Evolutionary conservation across 1,284 basidiomycete genomes (phyloP), one percentile per base, ranked within the genome.

Genomic region (Fomitopsis pinicola): DNA sequence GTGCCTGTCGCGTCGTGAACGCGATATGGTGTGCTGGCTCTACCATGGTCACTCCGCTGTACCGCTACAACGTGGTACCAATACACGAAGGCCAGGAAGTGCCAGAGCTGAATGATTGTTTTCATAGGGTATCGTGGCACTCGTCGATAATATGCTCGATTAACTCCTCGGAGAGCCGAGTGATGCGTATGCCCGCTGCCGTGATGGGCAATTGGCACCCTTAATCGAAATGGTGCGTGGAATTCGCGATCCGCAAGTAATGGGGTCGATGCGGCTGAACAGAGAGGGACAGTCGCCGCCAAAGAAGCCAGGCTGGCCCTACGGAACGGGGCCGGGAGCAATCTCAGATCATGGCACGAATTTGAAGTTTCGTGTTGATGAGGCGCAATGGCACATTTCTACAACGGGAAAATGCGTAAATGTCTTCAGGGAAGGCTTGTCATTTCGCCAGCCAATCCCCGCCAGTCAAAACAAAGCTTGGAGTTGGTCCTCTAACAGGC

Each of bases 361-460:
- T 54, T 54, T 54, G 52, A 54, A 54, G 38, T 40, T 40, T 17
- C n/a, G n/a, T 19, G 19, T 19, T 40, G 52, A 54, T 17, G 33
- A 46, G n/a, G 44, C 7, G 44, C 19, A 46, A 30, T 36, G 48
- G 48, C 48, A 15, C 28, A 30, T 15, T 17, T 5, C 26, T 50
- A 15, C 48, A 50, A 30, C 28, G 48, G 48, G 52, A 8, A 54
- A 22, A 59, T 22, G 52, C 55, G 52, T 53, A 40, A 54, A 42
- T 42, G 36, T 28, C 40, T 12, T 56, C 46, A 58, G 40, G 59
- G 59, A 63, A 60, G 59, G 35, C 30, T 9, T 6, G 38, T 42
- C 38, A 52, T 46, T 40, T 8, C n/a, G 44, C 36, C 60, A 45
- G 60, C 55, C 55, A 58, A 61, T 61, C 55, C 30, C 55, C 40